Conservation (phyloP, 1,284 basidiomycete species). For the Coriolopsis trogii region DNA sequence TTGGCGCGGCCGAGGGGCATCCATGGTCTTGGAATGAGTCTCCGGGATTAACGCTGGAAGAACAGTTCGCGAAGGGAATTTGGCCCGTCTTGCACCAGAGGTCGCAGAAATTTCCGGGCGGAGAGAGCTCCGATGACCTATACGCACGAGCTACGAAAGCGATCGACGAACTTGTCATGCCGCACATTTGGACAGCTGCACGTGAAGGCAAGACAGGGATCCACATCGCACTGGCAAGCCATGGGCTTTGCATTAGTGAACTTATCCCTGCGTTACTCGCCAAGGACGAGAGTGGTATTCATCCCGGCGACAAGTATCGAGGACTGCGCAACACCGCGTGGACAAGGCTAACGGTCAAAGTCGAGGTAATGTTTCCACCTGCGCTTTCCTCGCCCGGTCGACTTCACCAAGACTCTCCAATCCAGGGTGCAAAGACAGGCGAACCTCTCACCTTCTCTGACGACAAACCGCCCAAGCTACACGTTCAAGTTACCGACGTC, state of each 20-base stretch:
- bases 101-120: slow-evolving; percentile 65
- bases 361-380: slow-evolving; percentile 41
- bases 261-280: slow-evolving; percentile 54
- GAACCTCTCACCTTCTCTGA: slow-evolving; percentile 32
- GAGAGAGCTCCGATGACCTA: slow-evolving; percentile 76
- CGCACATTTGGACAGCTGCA: slow-evolving; percentile 51
- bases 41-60: slow-evolving; percentile 43
- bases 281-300: slow-evolving; percentile 39
- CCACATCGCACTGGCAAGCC: slow-evolving; percentile 78
- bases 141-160: slow-evolving; percentile 58
- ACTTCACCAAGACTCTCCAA: neutral
- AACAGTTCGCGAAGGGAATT: slow-evolving; percentile 53
- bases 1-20: slow-evolving; percentile 76
- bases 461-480: slow-evolving; percentile 37
- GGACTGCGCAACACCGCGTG: slow-evolving; percentile 75
- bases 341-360: slow-evolving; percentile 56
- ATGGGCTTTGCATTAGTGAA: slow-evolving; percentile 79
- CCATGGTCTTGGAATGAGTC: slow-evolving; percentile 43
- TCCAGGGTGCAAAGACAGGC: slow-evolving; percentile 34
- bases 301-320: slow-evolving; percentile 41
- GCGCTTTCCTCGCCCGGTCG: neutral
- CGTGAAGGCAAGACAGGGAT: slow-evolving; percentile 41
- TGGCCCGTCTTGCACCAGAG: slow-evolving; percentile 55
- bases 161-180: slow-evolving; percentile 64
- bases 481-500: slow-evolving; percentile 50